A percentile compares a stretch with the other conserved stretches of the same genome.
Evolutionary conservation across 2,329 filamentous ascomycete species (phyloP).

Genomic region (Tolypocladium inflatum): DNA sequence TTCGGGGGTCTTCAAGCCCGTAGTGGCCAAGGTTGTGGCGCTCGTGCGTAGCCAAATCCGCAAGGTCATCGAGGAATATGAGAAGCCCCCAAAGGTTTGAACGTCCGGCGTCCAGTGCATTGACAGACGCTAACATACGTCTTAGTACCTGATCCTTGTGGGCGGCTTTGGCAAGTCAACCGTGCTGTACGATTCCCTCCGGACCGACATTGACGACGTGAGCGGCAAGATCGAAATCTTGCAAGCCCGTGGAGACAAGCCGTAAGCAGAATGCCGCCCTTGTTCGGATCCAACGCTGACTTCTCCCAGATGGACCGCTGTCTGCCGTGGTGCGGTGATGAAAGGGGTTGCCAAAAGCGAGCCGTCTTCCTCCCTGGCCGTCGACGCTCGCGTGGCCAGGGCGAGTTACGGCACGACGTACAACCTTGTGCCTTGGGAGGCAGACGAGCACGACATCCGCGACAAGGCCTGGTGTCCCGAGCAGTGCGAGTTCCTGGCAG

Average conservation of each 20-base stretch:
- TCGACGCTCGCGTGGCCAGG: constrained; percentile 15
- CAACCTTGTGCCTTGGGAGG: not conserved
- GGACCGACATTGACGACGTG: not conserved
- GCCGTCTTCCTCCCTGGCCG: not conserved
- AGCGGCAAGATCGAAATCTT: constrained; percentile 13
- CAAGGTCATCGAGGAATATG: constrained; percentile 4
- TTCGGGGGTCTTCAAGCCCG: not conserved
- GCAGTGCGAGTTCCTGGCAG: not conserved
- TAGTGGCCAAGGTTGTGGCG: not conserved
- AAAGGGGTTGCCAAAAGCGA: constrained; percentile 8
- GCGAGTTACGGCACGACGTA: constrained; percentile 14
- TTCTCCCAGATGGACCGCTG: constrained; percentile 20
- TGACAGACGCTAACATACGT: not conserved
- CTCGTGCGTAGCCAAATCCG: not conserved
- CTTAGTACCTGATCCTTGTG: constrained; percentile 26
- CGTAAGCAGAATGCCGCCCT: constrained; percentile 17
- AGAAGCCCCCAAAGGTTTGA: constrained; percentile 14
- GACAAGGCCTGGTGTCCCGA: constrained; percentile 9
- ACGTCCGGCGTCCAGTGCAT: not conserved
- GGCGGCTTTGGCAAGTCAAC: constrained; percentile 26
- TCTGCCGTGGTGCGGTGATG: constrained; percentile 23
- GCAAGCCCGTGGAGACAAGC: constrained; percentile 17
- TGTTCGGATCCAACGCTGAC: not conserved
- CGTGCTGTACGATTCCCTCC: constrained; percentile 16
- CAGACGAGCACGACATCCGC: not conserved